Evolutionary conservation across 352 stramenopile species (phyloP).

Genomic region (Phytophthora melonis): DNA sequence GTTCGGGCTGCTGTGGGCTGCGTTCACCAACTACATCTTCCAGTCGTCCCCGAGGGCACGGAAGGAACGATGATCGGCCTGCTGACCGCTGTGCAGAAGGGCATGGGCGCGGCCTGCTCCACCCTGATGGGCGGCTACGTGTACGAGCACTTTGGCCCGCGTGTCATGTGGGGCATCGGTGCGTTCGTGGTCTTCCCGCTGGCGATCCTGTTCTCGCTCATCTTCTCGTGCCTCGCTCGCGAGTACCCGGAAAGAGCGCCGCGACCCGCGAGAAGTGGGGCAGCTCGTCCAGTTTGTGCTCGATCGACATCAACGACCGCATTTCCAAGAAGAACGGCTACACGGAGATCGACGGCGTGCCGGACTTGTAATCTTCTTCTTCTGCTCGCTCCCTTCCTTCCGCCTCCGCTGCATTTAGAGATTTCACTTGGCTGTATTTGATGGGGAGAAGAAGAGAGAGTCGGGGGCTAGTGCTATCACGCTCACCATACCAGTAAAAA

Average conservation of each 20-base stretch:
- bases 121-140: slow-evolving; percentile 77
- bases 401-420: slow-evolving; percentile 21
- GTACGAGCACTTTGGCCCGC: slow-evolving; percentile 68
- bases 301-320: slow-evolving; percentile 43
- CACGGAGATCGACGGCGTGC: slow-evolving; percentile 32
- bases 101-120: slow-evolving; percentile 64
- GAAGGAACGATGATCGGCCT: slow-evolving; percentile 81
- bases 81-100: slow-evolving; percentile 72
- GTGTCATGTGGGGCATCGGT: slow-evolving; percentile 70
- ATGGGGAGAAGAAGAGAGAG: neutral
- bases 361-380: slow-evolving; percentile 23
- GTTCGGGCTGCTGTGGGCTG: slow-evolving; percentile 76
- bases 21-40: slow-evolving; percentile 85
- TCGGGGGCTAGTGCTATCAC: neutral
- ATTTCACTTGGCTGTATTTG: slow-evolving; percentile 13
- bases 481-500: slow-evolving; percentile 11
- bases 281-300: slow-evolving; percentile 41
- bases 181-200: slow-evolving; percentile 60
- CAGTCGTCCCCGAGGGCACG: slow-evolving; percentile 62
- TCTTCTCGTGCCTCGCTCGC: slow-evolving; percentile 58
- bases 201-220: slow-evolving; percentile 48
- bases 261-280: slow-evolving; percentile 40
- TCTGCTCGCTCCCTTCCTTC: slow-evolving; percentile 13
- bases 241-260: slow-evolving; percentile 45
- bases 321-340: slow-evolving; percentile 37